Evolutionary conservation across 176 grass and related monocot species (phyloP), one percentile per base, ranked within the genome.

Genomic region (Juncus inflexus): DNA sequence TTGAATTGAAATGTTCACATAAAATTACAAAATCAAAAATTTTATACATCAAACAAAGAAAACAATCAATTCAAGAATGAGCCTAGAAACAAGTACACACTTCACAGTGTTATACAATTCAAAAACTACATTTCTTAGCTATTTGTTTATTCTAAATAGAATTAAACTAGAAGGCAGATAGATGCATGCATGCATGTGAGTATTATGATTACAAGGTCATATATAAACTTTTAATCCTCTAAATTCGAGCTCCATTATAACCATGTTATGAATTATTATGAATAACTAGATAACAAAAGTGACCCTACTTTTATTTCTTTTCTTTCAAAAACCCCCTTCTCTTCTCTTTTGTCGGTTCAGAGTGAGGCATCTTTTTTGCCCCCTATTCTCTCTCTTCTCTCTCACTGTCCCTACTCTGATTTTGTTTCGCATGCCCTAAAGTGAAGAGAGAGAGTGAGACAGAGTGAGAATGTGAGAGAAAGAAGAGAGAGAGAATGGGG

Each of bases 381-480:
- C 52, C 53, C 19, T 28, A 28, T 71, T 28, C 52, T 71, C 68
- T 71, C 40, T 57, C 62, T 66, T 42, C 60, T 35, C 42, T 50
- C 58, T 70, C 76, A 36, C 67, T 77, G 62, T 65, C 79, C 15
- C 76, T 70, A 76, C 78, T 57, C 63, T 53, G 12, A 59, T 80
- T 39, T 77, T 79, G 83, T 74, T 83, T 79, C 65, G 83, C 86
- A 86, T 86, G 83, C 83, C 50, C 68, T 14, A 90, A 86, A 82
- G 69, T 19, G 40, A 62, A 55, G 70, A 86, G 43, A 47, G 43
- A 47, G 43, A 47, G 43, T 47, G 4, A 47, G 43, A 47, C 6
- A 47, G 43, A 47, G 43, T 6, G 43, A 1, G 43, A 47, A 28
- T 28, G 19, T 28, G 19, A 28, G 40, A 62, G 49, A 64, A 86